phyloP scores from a whole-genome alignment of 768 basidiomycete genomes.

The Lactarius quietus region DNA sequence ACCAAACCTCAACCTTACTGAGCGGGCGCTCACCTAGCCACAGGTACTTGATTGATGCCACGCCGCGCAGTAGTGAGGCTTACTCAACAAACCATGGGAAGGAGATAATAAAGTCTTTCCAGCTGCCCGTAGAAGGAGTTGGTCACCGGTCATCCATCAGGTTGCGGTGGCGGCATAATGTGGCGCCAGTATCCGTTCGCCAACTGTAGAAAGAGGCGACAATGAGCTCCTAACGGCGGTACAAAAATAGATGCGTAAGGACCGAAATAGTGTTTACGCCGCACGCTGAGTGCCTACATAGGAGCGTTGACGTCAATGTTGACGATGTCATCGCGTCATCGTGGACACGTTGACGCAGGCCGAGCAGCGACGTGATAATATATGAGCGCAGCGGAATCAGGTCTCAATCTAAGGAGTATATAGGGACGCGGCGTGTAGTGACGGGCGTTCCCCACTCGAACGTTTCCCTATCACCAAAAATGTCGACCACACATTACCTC shows the following conservation, averaged over 20 bases:
- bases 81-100: no score
- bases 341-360: no score
- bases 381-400: not conserved
- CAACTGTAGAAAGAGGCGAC: not conserved
- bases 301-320: not conserved
- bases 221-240: not conserved
- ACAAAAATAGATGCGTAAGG: not conserved
- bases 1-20: no score
- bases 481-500: constrained; percentile 38
- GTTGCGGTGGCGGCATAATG: not conserved
- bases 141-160: no score
- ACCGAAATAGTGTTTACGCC: not conserved
- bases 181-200: not conserved
- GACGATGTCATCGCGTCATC: not conserved
- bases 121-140: no score
- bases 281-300: not conserved
- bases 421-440: not conserved
- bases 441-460: not conserved
- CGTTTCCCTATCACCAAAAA: constrained; percentile 6
- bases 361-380: not conserved
- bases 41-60: no score
- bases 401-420: not conserved
- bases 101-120: no score
- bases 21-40: no score
- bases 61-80: no score